phyloP scores from a whole-genome alignment of 768 basidiomycete species.

The Epithele typhae region DNA sequence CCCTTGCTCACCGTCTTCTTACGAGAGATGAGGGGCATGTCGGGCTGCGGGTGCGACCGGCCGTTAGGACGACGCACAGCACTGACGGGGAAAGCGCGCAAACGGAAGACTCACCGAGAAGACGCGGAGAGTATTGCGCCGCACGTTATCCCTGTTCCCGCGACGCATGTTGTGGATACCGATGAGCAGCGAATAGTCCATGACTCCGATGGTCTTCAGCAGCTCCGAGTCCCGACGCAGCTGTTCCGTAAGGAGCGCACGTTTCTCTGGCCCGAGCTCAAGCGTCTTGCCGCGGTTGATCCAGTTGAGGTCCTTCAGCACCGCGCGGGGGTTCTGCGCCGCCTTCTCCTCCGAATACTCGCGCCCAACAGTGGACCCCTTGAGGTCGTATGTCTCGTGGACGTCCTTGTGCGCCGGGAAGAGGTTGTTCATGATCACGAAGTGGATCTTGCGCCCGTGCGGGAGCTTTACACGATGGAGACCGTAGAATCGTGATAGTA shows the following conservation, averaged over 20 bases:
- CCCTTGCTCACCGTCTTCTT: slow-evolving; percentile 59
- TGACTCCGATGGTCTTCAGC: slow-evolving; percentile 76
- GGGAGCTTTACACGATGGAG: slow-evolving; percentile 97
- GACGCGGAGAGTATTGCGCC: slow-evolving; percentile 86
- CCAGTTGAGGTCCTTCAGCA: slow-evolving; percentile 97
- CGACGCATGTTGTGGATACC: slow-evolving; percentile 90
- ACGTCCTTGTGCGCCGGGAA: slow-evolving; percentile 97
- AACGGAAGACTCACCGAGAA: slow-evolving; percentile 65
- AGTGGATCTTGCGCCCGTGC: slow-evolving; percentile 91
- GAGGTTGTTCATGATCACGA: slow-evolving; percentile 99
- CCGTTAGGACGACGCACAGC: slow-evolving; percentile 9
- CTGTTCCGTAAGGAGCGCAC: slow-evolving; percentile 88
- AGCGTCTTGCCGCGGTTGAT: slow-evolving; percentile 72
- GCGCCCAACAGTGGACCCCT: slow-evolving; percentile 89
- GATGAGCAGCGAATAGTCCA: slow-evolving; percentile 95
- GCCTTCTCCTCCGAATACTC: slow-evolving; percentile 82
- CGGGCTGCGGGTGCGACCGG: slow-evolving; percentile 45
- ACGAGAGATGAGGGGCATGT: slow-evolving; percentile 58
- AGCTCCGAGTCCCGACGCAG: slow-evolving; percentile 83
- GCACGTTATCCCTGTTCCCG: slow-evolving; percentile 88
- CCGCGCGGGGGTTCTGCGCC: slow-evolving; percentile 75
- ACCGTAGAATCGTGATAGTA: slow-evolving; percentile 93
- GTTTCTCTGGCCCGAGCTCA: slow-evolving; percentile 95
- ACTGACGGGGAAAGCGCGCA: not conserved
- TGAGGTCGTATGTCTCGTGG: slow-evolving; percentile 97